These are phyloP conservation scores for Warburgia ugandensis DNA, from an alignment of 164 flowering plant species.

Conservation along the genomic window DNA sequence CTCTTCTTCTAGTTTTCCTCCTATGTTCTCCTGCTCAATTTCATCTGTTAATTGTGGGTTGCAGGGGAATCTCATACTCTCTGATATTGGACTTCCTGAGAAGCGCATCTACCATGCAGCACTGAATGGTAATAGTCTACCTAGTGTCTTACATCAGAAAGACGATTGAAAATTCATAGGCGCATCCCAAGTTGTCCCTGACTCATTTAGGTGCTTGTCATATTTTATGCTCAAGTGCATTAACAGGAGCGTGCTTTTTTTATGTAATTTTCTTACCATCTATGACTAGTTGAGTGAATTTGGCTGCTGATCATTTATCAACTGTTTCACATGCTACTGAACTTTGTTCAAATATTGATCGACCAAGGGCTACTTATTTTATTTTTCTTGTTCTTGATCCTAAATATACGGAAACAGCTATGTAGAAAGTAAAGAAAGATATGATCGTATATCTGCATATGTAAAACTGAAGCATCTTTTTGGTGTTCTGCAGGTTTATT, in stretches of 20 bases:
- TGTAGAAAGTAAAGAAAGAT: slow-evolving; percentile 5
- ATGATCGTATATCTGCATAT: slow-evolving; percentile 15
- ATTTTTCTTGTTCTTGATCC: neutral
- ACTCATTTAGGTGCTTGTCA: slow-evolving; percentile 29
- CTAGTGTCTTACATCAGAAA: slow-evolving; percentile 85
- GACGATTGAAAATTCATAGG: slow-evolving; percentile 66
- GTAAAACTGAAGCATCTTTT: slow-evolving; percentile 57
- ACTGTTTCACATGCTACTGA: neutral
- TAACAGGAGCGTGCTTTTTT: no score
- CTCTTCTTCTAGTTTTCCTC: neutral
- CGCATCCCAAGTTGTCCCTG: slow-evolving; percentile 26
- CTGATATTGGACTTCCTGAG: slow-evolving; percentile 87
- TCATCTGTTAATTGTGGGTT: slow-evolving; percentile 1
- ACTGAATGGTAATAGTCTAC: slow-evolving; percentile 78
- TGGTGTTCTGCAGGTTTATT: slow-evolving; percentile 86
- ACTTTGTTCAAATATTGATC: neutral
- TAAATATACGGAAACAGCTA: neutral
- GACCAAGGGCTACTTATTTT: neutral
- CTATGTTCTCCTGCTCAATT: neutral
- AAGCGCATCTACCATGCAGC: slow-evolving; percentile 89
- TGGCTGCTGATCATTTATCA: neutral
- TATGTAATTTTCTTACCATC: slow-evolving; percentile 15
- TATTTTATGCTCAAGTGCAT: slow-evolving; percentile 4
- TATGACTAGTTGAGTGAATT: slow-evolving; percentile 2
- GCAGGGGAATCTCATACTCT: slow-evolving; percentile 71